Evolutionary conservation across 140 eudicot species (phyloP), one percentile per base, ranked within the genome.

Genomic region (Cichorium intybus): DNA sequence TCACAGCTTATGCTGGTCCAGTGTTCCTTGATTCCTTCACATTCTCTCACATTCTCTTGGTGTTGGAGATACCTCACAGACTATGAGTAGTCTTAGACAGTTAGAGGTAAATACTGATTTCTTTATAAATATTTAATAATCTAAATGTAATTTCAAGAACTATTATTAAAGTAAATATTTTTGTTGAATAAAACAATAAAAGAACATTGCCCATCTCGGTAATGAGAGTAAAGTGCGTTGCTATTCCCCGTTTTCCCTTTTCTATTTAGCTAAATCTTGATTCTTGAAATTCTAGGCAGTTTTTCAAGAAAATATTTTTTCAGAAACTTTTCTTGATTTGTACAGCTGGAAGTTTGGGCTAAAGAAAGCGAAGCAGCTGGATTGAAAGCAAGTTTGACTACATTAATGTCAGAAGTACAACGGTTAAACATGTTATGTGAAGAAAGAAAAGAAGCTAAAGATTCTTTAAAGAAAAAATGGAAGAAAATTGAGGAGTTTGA

Each of bases 71-170:
- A 70, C 85, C 5, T 87, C 96, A n/a, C 95, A 91, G 43, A 87
- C 74, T 73, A 83, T 90, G 92, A 85, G 97, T 75, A 91, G 95
- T 70, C 97, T 91, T 7, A 76, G 97, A 73, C 97, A 91, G 60
- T 81, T 91, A 59, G 96, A 87, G 97, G 97, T 91, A 75, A 29
- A n/a, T n/a, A n/a, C n/a, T n/a, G n/a, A n/a, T n/a, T n/a, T n/a
- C n/a, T n/a, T n/a, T n/a, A n/a, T n/a, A n/a, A n/a, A n/a, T n/a
- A n/a, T n/a, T n/a, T n/a, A n/a, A n/a, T n/a, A n/a, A n/a, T n/a
- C n/a, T n/a, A n/a, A n/a, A n/a, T n/a, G n/a, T n/a, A n/a, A n/a
- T n/a, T n/a, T 15, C 47, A 58, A 28, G 5, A 16, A 37, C n/a
- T n/a, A n/a, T n/a, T n/a, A n/a, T n/a, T n/a, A n/a, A n/a, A n/a